phyloP scores from a whole-genome alignment of 768 basidiomycete genomes.

The Clathrus columnatus region DNA sequence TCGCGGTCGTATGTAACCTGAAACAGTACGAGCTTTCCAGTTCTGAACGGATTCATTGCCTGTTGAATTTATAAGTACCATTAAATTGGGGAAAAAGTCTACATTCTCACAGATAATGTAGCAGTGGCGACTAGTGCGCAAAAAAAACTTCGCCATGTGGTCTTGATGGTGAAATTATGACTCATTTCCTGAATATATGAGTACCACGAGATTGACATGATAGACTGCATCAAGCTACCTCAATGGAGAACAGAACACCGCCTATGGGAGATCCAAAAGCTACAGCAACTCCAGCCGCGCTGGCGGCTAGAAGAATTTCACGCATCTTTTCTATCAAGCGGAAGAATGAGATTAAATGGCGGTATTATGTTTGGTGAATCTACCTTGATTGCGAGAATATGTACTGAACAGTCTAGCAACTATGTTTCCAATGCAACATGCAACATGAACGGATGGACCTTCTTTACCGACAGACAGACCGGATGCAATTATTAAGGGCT shows the following conservation, averaged over 20 bases:
- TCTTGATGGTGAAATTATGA: constrained; percentile 91
- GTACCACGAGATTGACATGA: background rate
- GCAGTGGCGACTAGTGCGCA: constrained; percentile 96
- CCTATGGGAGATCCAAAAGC: constrained; percentile 98
- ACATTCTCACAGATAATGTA: constrained; percentile 72
- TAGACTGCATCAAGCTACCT: constrained; percentile 41
- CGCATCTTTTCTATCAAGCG: constrained; percentile 56
- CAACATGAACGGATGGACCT: constrained; percentile 96
- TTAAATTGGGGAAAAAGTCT: constrained; percentile 6
- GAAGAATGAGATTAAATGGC: constrained; percentile 11
- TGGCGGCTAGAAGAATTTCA: constrained; percentile 90
- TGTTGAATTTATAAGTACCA: constrained; percentile 24
- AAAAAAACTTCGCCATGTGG: constrained; percentile 98
- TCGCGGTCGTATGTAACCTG: constrained; percentile 96
- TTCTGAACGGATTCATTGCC: constrained; percentile 98
- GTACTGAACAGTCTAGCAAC: constrained; percentile 78
- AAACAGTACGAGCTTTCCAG: constrained; percentile 95
- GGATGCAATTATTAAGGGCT: constrained; percentile 97
- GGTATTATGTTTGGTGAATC: constrained; percentile 22
- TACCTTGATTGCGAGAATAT: constrained; percentile 85
- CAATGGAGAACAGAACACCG: constrained; percentile 95
- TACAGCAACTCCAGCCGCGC: constrained; percentile 96
- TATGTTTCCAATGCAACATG: constrained; percentile 85
- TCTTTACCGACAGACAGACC: constrained; percentile 97
- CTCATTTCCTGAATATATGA: constrained; percentile 91